These are phyloP conservation scores for Metarhizium guizhouense DNA, from an alignment of 2,329 filamentous ascomycete genomes.

Conservation along the genomic window DNA sequence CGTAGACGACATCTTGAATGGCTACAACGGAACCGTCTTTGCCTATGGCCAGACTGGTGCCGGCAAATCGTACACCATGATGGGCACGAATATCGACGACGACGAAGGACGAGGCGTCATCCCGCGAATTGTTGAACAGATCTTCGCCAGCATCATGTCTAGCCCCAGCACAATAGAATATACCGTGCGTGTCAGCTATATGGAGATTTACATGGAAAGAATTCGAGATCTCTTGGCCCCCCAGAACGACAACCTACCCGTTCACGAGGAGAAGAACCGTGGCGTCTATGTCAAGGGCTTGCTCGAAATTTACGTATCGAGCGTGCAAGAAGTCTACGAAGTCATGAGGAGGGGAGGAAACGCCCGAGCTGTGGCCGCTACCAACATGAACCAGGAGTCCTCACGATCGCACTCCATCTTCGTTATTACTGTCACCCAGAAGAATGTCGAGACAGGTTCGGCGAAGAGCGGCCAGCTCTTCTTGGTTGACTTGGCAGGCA, in stretches of 20 bases:
- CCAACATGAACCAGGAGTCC: constrained; percentile 99
- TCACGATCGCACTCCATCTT: constrained; percentile 98
- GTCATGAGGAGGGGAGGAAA: constrained; percentile 90
- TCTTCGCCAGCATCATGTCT: constrained; percentile 88
- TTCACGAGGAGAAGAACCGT: constrained; percentile 96
- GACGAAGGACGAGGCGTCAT: constrained; percentile 85
- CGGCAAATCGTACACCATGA: constrained; percentile 98
- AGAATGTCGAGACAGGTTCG: constrained; percentile 93
- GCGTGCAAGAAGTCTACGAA: constrained; percentile 91
- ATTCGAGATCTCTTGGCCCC: constrained; percentile 90
- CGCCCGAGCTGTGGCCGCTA: constrained; percentile 84
- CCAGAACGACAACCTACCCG: constrained; percentile 89
- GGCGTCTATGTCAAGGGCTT: constrained; percentile 96
- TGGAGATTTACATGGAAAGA: constrained; percentile 99
- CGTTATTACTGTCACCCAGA: constrained; percentile 92
- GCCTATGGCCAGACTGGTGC: constrained; percentile 97
- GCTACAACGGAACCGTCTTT: constrained; percentile 98
- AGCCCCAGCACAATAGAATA: constrained; percentile 94
- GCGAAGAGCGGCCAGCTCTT: constrained; percentile 95
- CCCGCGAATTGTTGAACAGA: constrained; percentile 93
- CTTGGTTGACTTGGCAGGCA: constrained; percentile 94
- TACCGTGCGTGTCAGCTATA: constrained; percentile 96
- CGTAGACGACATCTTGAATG: constrained; percentile 96
- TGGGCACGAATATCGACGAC: constrained; percentile 74
- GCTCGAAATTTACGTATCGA: constrained; percentile 90